A percentile compares a stretch with the other conserved stretches of the same genome.
Evolutionary conservation across 176 grass and related monocot genomes (phyloP).

Genomic region (Neostapfia colusana): DNA sequence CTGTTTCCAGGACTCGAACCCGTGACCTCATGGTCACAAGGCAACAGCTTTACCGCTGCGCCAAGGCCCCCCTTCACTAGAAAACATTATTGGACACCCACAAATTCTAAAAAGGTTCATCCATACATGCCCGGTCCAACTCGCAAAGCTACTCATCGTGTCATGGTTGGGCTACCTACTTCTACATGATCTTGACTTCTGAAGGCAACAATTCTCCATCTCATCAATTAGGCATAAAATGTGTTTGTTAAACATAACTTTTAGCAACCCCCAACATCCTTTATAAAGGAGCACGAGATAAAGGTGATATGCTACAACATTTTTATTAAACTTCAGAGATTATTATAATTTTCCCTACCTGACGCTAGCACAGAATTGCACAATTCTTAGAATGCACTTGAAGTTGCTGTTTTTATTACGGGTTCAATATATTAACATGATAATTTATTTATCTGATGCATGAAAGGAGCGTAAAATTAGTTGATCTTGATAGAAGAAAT

Average conservation of each 20-base stretch:
- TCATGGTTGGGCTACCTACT: neutral
- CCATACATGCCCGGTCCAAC: neutral
- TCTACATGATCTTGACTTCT: neutral
- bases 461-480: neutral
- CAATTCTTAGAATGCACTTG: neutral
- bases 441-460: neutral
- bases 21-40: too few species aligned
- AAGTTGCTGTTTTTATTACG: neutral
- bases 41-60: too few species aligned
- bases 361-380: neutral
- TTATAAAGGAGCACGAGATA: neutral
- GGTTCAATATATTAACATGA: neutral
- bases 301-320: neutral
- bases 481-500: too few species aligned
- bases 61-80: too few species aligned
- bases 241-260: neutral
- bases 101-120: neutral
- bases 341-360: neutral
- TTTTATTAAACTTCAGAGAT: neutral
- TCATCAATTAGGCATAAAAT: neutral
- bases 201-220: neutral
- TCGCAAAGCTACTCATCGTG: neutral
- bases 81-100: neutral
- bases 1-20: too few species aligned
- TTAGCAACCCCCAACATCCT: constrained; percentile 4